Evolutionary conservation across 371 early-diverging fungal species (phyloP).

Genomic region (Zancudomyces culisetae): DNA sequence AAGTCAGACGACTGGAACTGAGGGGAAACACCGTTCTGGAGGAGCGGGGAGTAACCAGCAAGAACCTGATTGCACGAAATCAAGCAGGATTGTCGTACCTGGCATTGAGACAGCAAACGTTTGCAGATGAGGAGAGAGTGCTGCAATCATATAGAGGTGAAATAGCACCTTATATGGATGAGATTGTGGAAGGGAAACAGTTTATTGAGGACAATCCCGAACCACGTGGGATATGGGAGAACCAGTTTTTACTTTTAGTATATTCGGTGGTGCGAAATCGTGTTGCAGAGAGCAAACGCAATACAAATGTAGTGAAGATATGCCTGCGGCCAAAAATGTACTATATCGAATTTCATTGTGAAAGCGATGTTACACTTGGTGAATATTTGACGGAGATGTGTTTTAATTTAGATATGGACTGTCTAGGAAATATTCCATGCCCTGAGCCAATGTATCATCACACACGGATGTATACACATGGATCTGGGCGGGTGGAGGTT

Average conservation of each 20-base stretch:
- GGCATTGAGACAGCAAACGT: slow-evolving; percentile 18
- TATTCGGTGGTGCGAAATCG: slow-evolving; percentile 13
- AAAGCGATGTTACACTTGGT: slow-evolving; percentile 65
- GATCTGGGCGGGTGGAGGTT: slow-evolving; percentile 51
- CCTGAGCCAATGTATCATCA: slow-evolving; percentile 50
- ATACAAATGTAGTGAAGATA: neutral
- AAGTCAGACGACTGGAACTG: no score
- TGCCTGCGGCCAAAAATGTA: slow-evolving; percentile 56
- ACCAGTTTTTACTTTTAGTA: slow-evolving; percentile 19
- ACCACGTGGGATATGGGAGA: slow-evolving; percentile 21
- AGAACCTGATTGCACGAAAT: neutral
- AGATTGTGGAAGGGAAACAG: slow-evolving; percentile 15
- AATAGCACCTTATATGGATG: slow-evolving; percentile 15
- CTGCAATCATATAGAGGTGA: slow-evolving; percentile 25
- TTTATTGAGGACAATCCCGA: slow-evolving; percentile 19
- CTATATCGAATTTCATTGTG: slow-evolving; percentile 57
- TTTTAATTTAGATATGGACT: slow-evolving; percentile 36
- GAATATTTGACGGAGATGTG: slow-evolving; percentile 71
- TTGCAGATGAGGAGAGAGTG: slow-evolving; percentile 14
- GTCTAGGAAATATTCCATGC: slow-evolving; percentile 44
- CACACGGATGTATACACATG: slow-evolving; percentile 65
- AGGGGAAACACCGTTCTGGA: no score
- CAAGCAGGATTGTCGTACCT: slow-evolving; percentile 10
- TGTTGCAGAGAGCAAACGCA: no score
- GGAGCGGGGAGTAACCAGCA: neutral